Conservation (phyloP, 345 rosid genomes). For the Salix suchowensis region DNA sequence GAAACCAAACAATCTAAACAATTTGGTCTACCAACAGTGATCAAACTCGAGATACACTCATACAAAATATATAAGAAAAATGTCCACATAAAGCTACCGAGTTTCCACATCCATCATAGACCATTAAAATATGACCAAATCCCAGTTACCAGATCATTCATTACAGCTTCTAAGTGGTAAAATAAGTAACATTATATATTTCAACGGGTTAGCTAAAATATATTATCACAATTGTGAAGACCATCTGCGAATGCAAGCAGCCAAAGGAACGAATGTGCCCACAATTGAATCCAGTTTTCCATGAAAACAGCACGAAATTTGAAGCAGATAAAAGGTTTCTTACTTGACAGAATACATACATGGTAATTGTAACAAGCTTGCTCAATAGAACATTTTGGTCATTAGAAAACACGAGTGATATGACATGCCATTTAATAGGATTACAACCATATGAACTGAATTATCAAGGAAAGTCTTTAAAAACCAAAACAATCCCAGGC, state of each 20-base stretch:
- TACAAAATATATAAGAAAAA: neutral
- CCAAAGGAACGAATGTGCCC: neutral
- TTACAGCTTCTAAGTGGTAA: neutral
- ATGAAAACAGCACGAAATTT: neutral
- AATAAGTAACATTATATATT: neutral
- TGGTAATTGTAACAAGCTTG: neutral
- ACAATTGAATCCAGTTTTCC: neutral
- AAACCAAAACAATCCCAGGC: neutral
- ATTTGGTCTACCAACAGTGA: neutral
- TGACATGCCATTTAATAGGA: neutral
- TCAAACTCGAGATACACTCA: neutral
- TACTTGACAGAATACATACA: neutral
- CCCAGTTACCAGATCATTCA: neutral
- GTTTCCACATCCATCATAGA: neutral
- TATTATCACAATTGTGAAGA: neutral
- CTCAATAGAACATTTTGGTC: constrained; percentile 6
- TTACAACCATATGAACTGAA: neutral
- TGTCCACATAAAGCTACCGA: neutral
- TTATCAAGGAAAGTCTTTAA: neutral
- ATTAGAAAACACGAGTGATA: neutral
- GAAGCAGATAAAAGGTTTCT: neutral
- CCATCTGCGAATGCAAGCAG: neutral
- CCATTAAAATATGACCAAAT: neutral
- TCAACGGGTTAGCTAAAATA: neutral
- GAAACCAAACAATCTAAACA: neutral